Evolutionary conservation across 371 early-diverging fungal genomes (phyloP), one percentile per base, ranked within the genome.

Genomic region (Mortierella sp.): DNA sequence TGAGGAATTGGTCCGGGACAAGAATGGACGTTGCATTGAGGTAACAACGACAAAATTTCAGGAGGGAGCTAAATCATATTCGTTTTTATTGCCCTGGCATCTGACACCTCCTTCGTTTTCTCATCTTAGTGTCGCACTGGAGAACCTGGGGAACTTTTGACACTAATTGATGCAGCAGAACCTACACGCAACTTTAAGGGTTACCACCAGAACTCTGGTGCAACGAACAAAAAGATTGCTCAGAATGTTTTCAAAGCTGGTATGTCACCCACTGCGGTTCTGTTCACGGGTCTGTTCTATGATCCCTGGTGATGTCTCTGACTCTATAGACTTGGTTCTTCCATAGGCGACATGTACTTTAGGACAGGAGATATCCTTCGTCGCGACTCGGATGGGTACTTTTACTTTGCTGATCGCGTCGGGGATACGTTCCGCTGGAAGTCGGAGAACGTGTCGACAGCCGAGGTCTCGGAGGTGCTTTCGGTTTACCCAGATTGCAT

Each of bases 391-490:
- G 81, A 85, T 16, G 91, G 90, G 2, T 89, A 82, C 71, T 88
- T 81, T 66, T 90, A 86, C 79, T 92, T 93, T 82, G 86, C 86
- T 16, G 92, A 92, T 52, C 87, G 93, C 24, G 71, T 87, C 21
- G 92, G 92, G 3, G 92, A 93, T 46, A 89, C 92, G 0, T 93
- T 91, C 81, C 81, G 91, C 13, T 90, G 91, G 90, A 87, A 89
- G 45, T 80, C 86, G 7, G 91, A 90, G 67, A 90, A 90, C 54
- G 89, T 90, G 16, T 81, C 88, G 14, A 88, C 91, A 14, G 81
- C 83, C 6, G 91, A 91, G 72, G 89, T 91, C 2, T 83, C 87
- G 2, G 84, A 84, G 52, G 87, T 80, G 2, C 42, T 92, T 9
- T 84, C 84, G 8, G 49, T 74, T 0, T 89, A 84, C 58, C 87